Percentiles rank a stretch among this genome's conserved stretches.
phyloP scores from a whole-genome alignment of 2,329 filamentous ascomycete species.

The Teratosphaeria zuluensis region DNA sequence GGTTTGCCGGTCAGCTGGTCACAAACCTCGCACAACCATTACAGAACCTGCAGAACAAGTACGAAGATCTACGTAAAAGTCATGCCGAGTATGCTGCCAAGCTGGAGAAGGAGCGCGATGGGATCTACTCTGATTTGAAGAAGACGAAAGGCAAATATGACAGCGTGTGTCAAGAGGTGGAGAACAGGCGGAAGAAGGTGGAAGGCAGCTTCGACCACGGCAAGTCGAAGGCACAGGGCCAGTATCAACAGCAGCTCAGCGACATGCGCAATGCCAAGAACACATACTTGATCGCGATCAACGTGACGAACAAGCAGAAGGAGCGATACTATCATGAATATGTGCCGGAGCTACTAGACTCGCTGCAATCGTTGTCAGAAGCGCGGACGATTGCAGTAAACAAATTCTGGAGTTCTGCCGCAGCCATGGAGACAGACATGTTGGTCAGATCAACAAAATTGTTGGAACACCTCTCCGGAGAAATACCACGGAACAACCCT shows the following conservation, averaged over 20 bases:
- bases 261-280: constrained; percentile 99
- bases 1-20: constrained; percentile 68
- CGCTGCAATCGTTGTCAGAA: constrained; percentile 84
- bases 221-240: constrained; percentile 80
- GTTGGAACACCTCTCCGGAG: constrained; percentile 61
- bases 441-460: constrained; percentile 63
- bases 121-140: constrained; percentile 71
- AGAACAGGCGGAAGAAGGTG: constrained; percentile 86
- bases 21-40: constrained; percentile 77
- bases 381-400: constrained; percentile 80
- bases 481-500: constrained; percentile 81
- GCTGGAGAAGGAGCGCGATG: constrained; percentile 80
- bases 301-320: constrained; percentile 95
- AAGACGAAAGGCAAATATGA: constrained; percentile 95
- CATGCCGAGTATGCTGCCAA: constrained; percentile 83
- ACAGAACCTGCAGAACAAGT: constrained; percentile 61
- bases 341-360: constrained; percentile 82
- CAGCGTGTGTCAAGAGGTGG: constrained; percentile 83
- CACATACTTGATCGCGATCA: constrained; percentile 91
- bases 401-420: constrained; percentile 70
- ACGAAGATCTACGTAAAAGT: constrained; percentile 86
- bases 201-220: constrained; percentile 80
- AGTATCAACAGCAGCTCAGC: constrained; percentile 81
- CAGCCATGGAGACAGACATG: constrained; percentile 69
- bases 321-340: constrained; percentile 97